Base-by-base conservation (phyloP, 139 green algal species). In the Chlorella vulgaris region DNA sequence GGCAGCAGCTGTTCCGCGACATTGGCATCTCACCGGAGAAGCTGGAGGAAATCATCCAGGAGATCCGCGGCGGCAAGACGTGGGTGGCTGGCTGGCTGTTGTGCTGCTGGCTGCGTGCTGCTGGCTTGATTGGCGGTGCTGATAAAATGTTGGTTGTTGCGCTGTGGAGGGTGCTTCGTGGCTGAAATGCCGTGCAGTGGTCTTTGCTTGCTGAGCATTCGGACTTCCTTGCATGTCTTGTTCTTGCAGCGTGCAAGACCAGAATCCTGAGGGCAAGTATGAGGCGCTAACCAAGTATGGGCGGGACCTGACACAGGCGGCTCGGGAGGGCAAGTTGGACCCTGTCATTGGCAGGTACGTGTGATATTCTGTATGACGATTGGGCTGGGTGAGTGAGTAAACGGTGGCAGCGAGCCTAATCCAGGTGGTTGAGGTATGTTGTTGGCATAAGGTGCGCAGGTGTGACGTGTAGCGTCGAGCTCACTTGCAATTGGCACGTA, bases 251-350 rank as follows among this genome's bases (percentile, higher is more conserved):
- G 74, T 84, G 35, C 73, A 40, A 33, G 92, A 96, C 77, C 93
- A 98, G 85, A 93, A 98, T 86, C 94, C 96, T 0, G 96, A 99
- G 91, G 92, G 91, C 80, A 99, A 98, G 91, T 99, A 99, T 83
- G 97, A 99, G 85, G 94, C 95, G 1, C 89, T 99, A 63, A 69
- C 78, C 38, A 96, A 95, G 90, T 99, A 98, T 76, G 96, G 93
- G 3, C 88, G 94, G 2, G 96, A 99, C 89, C 89, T 99, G 26
- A 99, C 96, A 0, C 80, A 81, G 69, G 90, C 89, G 42, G 93
- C 93, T 38, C 81, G 87, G 5, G 88, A 95, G 58, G 93, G 93
- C 42, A 94, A 95, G 82, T 89, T 97, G 39, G 93, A 97, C 83
- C 93, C 93, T 2, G 93, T 97, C 31, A 95, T 97, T 55, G 93